Evolutionary conservation across 768 basidiomycete species (phyloP), one percentile per base, ranked within the genome.

Genomic region (Inosperma sp.): DNA sequence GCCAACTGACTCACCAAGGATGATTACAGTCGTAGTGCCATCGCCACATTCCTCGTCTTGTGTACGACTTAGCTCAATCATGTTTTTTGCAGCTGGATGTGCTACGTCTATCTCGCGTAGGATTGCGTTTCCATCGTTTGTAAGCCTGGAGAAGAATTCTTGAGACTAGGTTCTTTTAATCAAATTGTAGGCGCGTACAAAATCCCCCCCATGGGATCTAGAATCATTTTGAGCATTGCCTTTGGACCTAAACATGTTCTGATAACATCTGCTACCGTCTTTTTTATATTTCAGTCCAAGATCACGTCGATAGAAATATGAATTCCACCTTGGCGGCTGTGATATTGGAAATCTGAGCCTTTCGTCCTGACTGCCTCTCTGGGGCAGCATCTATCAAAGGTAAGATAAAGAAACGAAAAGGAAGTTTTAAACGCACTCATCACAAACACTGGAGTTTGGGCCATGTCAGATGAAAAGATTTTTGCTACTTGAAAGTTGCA

Each of bases 1-100:
- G 21, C 5, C 3, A 7, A 13, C 43, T 22, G 4, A 59, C 79
- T 59, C 62, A 94, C 94, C 94, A 13, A 98, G 79, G 62, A 98
- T 96, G 72, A 99, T 96, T 41, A 98, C 95, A 62, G 89, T 93
- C 10, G 95, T 99, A 19, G 96, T 99, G 52, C 95, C 96, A 68
- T 97, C 96, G 40, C 95, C 96, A 57, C 96, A 96, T 64, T 98
- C 96, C 71, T 98, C 96, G 60, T 98, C 96, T 68, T 98, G 96
- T 1, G 96, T 98, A 65, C 96, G 73, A 60, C 91, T 92, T 9
- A 98, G 82, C 71, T 99, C 96, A 56, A 99, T 96, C 95, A 99
- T 98, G 59, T 94, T 96, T 75, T 98, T 99, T 21, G 96, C 95
- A 22, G 96, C 96, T 3, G 95, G 96, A 61, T 99, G 96, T 2